Conservation (phyloP, 2,329 filamentous ascomycete genomes). For the Neofusicoccum sp. region DNA sequence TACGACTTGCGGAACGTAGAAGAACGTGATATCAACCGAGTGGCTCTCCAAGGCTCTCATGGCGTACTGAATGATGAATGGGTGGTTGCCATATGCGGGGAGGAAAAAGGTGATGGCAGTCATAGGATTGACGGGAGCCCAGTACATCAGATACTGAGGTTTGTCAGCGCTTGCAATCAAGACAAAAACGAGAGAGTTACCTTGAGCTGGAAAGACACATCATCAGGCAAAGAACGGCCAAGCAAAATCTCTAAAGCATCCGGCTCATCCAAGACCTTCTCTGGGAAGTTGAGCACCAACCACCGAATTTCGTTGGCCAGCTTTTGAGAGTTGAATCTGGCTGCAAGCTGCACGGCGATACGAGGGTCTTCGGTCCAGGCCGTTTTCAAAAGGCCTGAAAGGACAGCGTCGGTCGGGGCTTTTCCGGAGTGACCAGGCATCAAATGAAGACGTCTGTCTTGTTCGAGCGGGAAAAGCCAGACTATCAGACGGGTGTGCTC, state of each 20-base stretch:
- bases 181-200: slow-evolving; percentile 46
- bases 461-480: slow-evolving; percentile 82
- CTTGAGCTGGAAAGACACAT: slow-evolving; percentile 83
- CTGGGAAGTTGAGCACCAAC: slow-evolving; percentile 79
- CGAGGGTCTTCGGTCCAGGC: slow-evolving; percentile 87
- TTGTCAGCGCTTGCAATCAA: slow-evolving; percentile 38
- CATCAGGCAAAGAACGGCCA: slow-evolving; percentile 72
- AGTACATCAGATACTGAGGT: slow-evolving; percentile 77
- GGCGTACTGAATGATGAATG: slow-evolving; percentile 93
- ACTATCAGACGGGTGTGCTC: slow-evolving; percentile 83
- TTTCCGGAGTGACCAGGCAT: slow-evolving; percentile 48
- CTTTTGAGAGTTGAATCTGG: slow-evolving; percentile 75
- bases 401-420: slow-evolving; percentile 47
- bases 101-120: slow-evolving; percentile 93
- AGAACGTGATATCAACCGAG: slow-evolving; percentile 96
- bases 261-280: slow-evolving; percentile 78
- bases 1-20: slow-evolving; percentile 97
- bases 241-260: slow-evolving; percentile 83
- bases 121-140: slow-evolving; percentile 89
- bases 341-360: slow-evolving; percentile 82
- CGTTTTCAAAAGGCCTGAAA: slow-evolving; percentile 70
- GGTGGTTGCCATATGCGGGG: slow-evolving; percentile 86
- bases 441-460: slow-evolving; percentile 59
- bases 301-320: slow-evolving; percentile 76
- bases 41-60: slow-evolving; percentile 94